Conservation (phyloP, 2,329 filamentous ascomycete species). For the Sporothrix curviconia region DNA sequence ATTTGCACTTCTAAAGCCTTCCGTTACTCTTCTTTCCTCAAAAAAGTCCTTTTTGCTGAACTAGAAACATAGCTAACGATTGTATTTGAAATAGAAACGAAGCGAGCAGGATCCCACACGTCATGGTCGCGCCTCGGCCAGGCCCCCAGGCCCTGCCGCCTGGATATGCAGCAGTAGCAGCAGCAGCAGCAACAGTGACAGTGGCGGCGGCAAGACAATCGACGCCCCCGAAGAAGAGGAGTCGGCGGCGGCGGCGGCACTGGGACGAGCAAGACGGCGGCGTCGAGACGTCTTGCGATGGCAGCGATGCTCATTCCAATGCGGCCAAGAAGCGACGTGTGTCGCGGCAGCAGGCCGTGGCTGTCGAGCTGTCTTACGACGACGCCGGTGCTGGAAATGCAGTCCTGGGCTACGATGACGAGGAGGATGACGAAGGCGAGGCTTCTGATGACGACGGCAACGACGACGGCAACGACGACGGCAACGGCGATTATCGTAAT, state of each 20-base stretch:
- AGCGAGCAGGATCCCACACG: constrained; percentile 64
- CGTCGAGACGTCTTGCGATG: background rate
- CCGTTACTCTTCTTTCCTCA: constrained; percentile 35
- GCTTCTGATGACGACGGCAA: constrained; percentile 20
- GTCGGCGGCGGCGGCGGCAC: constrained; percentile 16
- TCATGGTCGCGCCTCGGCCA: constrained; percentile 58
- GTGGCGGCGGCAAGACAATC: background rate
- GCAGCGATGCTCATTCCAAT: no score
- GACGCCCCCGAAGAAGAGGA: background rate
- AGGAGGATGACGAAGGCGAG: constrained; percentile 21
- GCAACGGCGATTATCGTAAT: constrained; percentile 22
- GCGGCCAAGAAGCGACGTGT: constrained; percentile 9
- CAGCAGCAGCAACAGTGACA: constrained; percentile 30
- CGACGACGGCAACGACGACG: constrained; percentile 22
- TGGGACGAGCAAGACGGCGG: constrained; percentile 20
- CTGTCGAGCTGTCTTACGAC: constrained; percentile 26
- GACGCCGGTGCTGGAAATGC: constrained; percentile 23
- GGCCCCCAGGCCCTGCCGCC: constrained; percentile 37
- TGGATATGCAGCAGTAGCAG: constrained; percentile 27
- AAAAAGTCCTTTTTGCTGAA: background rate
- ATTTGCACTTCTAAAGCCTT: constrained; percentile 32
- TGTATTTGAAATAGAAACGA: constrained; percentile 51
- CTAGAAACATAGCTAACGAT: background rate
- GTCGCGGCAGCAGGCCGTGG: constrained; percentile 3
- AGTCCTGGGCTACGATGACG: background rate